phyloP scores from a whole-genome alignment of 345 rosid species.

The Populus simonii region DNA sequence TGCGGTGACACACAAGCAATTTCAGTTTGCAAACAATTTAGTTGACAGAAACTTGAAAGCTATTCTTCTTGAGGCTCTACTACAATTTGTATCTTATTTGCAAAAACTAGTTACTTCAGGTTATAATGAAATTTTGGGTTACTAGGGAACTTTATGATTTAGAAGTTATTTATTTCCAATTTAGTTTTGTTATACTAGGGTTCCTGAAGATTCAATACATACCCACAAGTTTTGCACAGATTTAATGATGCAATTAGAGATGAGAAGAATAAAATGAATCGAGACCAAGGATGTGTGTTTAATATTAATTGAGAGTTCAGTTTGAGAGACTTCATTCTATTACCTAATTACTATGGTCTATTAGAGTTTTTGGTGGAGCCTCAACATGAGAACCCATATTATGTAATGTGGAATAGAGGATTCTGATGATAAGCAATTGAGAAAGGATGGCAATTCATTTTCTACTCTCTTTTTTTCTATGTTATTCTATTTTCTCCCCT shows the following conservation, averaged over 20 bases:
- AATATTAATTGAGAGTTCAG: not conserved
- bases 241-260: not conserved
- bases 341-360: not conserved
- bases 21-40: not conserved
- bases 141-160: not conserved
- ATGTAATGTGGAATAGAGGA: not conserved
- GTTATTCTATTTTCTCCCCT: not conserved
- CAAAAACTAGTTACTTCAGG: not conserved
- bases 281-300: not conserved
- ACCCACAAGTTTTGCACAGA: not conserved
- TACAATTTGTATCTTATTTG: not conserved
- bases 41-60: not conserved
- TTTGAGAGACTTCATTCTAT: not conserved
- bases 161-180: not conserved
- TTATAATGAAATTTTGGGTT: not conserved
- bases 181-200: not conserved
- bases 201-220: not conserved
- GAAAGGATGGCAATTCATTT: not conserved
- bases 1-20: not conserved
- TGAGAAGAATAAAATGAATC: not conserved
- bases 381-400: not conserved
- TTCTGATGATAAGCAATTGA: not conserved
- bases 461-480: not conserved
- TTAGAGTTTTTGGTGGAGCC: not conserved
- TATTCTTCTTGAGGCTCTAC: not conserved